Conservation (phyloP, 805 yeast genomes). For the Clavispora asparagi region DNA sequence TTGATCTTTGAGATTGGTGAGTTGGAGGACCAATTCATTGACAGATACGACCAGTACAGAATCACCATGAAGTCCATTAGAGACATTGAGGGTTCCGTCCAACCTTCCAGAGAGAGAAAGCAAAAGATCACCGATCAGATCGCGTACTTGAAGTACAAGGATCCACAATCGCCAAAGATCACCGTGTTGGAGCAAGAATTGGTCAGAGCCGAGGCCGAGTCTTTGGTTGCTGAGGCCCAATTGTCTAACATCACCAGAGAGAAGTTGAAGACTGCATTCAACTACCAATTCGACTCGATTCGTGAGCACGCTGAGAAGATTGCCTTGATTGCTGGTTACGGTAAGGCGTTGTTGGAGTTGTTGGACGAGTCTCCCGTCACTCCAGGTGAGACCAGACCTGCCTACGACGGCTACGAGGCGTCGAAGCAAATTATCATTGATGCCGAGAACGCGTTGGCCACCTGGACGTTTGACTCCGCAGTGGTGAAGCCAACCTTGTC, state of each 20-base stretch:
- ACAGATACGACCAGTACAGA: slow-evolving; percentile 81
- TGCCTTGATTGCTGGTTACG: slow-evolving; percentile 84
- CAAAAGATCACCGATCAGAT: slow-evolving; percentile 80
- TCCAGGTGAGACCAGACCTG: slow-evolving; percentile 89
- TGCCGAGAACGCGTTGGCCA: slow-evolving; percentile 76
- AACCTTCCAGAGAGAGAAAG: slow-evolving; percentile 84
- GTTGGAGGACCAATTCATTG: slow-evolving; percentile 82
- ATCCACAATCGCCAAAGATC: slow-evolving; percentile 79
- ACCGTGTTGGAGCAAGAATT: slow-evolving; percentile 80
- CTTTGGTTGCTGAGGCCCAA: slow-evolving; percentile 88
- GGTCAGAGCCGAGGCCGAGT: slow-evolving; percentile 89
- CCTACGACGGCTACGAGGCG: slow-evolving; percentile 85
- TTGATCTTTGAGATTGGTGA: slow-evolving; percentile 79
- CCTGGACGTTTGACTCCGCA: slow-evolving; percentile 82
- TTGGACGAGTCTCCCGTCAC: slow-evolving; percentile 82
- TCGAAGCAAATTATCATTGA: slow-evolving; percentile 83
- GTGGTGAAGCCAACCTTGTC: slow-evolving; percentile 78
- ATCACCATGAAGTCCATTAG: slow-evolving; percentile 74
- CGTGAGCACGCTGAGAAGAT: slow-evolving; percentile 83
- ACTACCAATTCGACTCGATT: slow-evolving; percentile 79
- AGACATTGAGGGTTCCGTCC: slow-evolving; percentile 83
- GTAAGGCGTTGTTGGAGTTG: slow-evolving; percentile 78
- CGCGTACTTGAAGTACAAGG: slow-evolving; percentile 78
- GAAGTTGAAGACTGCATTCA: slow-evolving; percentile 77
- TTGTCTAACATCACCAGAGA: slow-evolving; percentile 84